phyloP scores from a whole-genome alignment of 2,329 filamentous ascomycete species.

The Cordyceps javanica region DNA sequence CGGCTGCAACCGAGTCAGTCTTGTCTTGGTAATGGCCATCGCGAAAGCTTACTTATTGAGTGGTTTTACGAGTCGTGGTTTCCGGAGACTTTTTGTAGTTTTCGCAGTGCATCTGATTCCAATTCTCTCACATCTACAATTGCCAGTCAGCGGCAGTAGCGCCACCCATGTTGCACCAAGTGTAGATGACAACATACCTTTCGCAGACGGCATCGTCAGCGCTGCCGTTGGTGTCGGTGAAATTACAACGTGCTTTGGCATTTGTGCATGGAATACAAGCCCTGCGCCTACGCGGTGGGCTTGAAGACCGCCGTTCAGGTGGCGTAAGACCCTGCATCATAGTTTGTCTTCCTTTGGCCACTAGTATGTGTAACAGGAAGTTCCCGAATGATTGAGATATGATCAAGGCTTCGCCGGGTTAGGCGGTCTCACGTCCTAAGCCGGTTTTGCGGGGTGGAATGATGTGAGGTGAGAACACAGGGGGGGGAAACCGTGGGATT shows the following conservation, averaged over 20 bases:
- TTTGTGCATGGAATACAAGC: conserved; percentile 25
- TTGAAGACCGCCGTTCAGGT: conserved; percentile 15
- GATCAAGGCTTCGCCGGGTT: not conserved
- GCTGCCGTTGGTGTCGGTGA: conserved; percentile 17
- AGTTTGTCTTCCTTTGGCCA: conserved; percentile 13
- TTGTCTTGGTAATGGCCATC: too few relatives aligned
- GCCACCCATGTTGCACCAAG: not conserved
- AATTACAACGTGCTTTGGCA: conserved; percentile 25
- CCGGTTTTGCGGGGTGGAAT: not conserved
- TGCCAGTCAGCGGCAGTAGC: not conserved
- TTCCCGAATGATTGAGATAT: conserved; percentile 9
- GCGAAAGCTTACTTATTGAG: conserved; percentile 19
- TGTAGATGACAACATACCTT: conserved; percentile 16
- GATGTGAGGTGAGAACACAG: not conserved
- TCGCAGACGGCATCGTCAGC: conserved; percentile 22
- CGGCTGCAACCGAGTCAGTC: conserved; percentile 17
- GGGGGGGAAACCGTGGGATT: not conserved
- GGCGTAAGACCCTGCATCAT: conserved; percentile 17
- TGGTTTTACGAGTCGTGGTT: conserved; percentile 24
- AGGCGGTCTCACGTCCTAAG: conserved; percentile 2
- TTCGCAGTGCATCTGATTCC: conserved; percentile 24
- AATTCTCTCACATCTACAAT: conserved; percentile 22
- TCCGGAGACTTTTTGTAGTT: conserved; percentile 24
- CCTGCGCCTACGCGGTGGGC: conserved; percentile 24
- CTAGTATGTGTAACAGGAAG: not conserved